Conservation (phyloP, 2,329 filamentous ascomycete species). For the Chaetomium strumarium region DNA sequence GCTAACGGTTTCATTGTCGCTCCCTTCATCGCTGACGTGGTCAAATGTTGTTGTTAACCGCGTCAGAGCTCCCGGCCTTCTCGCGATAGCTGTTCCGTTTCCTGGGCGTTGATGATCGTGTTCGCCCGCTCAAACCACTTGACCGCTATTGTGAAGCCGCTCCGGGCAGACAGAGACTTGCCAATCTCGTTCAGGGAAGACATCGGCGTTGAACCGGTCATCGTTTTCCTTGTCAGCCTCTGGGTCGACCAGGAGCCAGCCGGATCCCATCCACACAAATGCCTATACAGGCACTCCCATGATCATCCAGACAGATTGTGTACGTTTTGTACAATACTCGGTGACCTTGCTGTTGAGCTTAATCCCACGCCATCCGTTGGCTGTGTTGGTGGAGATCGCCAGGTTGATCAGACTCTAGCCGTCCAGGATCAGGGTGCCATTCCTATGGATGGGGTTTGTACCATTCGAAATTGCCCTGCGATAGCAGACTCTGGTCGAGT, state of each 20-base stretch:
- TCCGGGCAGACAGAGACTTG: slow-evolving; percentile 46
- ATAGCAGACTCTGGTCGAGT: slow-evolving; percentile 79
- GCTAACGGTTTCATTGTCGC: background rate
- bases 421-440: slow-evolving; percentile 86
- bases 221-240: background rate
- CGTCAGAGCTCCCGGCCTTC: too few relatives aligned
- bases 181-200: slow-evolving; percentile 72
- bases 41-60: too few relatives aligned
- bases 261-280: too few relatives aligned
- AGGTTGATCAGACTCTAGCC: slow-evolving; percentile 96
- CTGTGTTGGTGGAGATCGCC: slow-evolving; percentile 89
- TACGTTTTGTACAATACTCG: too few relatives aligned
- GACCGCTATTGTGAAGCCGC: slow-evolving; percentile 49
- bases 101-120: slow-evolving; percentile 50
- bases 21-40: too few relatives aligned
- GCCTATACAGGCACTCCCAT: too few relatives aligned
- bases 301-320: too few relatives aligned
- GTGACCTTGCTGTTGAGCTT: too few relatives aligned
- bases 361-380: slow-evolving; percentile 56
- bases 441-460: slow-evolving; percentile 88
- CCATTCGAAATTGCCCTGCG: slow-evolving; percentile 82
- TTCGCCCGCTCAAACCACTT: slow-evolving; percentile 71
- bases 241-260: background rate
- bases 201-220: too few relatives aligned
- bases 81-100: slow-evolving; percentile 49